Percentiles rank a stretch among this genome's conserved stretches.
These are phyloP conservation scores for Thielaviopsis cerberus DNA, from an alignment of 2,329 filamentous ascomycete species.

Conservation along the genomic window DNA sequence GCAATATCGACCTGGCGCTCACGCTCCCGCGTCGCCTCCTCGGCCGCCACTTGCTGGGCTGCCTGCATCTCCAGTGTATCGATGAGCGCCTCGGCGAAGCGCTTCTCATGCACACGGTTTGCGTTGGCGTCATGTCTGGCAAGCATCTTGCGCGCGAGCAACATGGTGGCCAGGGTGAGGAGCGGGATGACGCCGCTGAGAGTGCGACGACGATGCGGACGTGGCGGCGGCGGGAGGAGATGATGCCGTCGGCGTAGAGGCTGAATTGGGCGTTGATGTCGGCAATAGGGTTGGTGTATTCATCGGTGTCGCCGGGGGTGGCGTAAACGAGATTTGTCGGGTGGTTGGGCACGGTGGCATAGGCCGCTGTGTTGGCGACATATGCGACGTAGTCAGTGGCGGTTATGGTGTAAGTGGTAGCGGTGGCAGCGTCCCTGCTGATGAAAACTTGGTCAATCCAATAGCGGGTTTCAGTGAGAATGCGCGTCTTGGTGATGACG, in stretches of 20 bases:
- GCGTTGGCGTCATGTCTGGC: neutral
- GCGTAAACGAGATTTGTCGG: neutral
- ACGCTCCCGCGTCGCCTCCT: neutral
- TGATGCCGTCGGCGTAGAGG: neutral
- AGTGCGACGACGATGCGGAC: neutral
- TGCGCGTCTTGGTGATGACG: neutral
- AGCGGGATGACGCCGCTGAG: neutral
- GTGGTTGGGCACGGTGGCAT: neutral
- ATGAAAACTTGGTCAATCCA: neutral
- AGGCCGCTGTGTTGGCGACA: neutral
- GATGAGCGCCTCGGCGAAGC: neutral
- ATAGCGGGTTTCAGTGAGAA: neutral
- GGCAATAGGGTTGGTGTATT: neutral
- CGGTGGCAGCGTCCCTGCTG: neutral
- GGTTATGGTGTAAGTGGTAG: neutral
- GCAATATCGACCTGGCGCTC: neutral
- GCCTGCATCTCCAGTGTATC: neutral
- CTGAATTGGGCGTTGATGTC: neutral
- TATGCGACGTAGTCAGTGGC: neutral
- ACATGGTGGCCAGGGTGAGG: neutral
- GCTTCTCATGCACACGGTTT: neutral
- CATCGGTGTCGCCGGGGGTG: neutral
- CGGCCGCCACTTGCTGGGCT: neutral
- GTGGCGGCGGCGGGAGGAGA: neutral
- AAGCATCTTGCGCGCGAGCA: neutral